Evolutionary conservation across 169 alveolate genomes (phyloP).

Genomic region (Cryptosporidium parvum): DNA sequence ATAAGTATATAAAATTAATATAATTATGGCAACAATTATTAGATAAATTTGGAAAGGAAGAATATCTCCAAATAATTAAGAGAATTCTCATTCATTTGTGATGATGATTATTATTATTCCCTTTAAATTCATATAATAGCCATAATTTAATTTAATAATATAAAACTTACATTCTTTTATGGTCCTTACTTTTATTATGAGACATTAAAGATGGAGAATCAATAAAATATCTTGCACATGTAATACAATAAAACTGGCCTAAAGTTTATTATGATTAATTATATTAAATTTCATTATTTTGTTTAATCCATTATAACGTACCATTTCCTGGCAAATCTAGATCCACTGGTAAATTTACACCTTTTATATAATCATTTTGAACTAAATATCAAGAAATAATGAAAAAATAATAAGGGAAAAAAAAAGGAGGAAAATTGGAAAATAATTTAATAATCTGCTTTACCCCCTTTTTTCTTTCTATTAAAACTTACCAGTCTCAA

Average conservation of each 20-base stretch:
- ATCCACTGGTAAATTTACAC: slow-evolving; percentile 65
- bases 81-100: neutral
- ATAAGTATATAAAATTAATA: neutral
- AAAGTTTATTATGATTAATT: neutral
- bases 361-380: slow-evolving; percentile 43
- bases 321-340: slow-evolving; percentile 73
- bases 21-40: neutral
- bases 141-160: neutral
- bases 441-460: neutral
- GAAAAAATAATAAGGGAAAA: neutral
- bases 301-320: neutral
- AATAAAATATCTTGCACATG: slow-evolving; percentile 66
- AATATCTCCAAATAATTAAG: no score
- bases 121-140: neutral
- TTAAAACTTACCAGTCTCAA: slow-evolving; percentile 58
- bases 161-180: slow-evolving; percentile 63
- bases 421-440: neutral
- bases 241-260: slow-evolving; percentile 72
- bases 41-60: neutral
- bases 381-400: slow-evolving; percentile 11
- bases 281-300: no score
- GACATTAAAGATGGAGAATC: slow-evolving; percentile 37
- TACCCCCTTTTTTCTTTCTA: no score
- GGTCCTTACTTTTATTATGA: slow-evolving; percentile 64
- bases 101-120: no score